These are phyloP conservation scores for Leccinum subtestaceum DNA, from an alignment of 768 basidiomycete species.

Conservation along the genomic window DNA sequence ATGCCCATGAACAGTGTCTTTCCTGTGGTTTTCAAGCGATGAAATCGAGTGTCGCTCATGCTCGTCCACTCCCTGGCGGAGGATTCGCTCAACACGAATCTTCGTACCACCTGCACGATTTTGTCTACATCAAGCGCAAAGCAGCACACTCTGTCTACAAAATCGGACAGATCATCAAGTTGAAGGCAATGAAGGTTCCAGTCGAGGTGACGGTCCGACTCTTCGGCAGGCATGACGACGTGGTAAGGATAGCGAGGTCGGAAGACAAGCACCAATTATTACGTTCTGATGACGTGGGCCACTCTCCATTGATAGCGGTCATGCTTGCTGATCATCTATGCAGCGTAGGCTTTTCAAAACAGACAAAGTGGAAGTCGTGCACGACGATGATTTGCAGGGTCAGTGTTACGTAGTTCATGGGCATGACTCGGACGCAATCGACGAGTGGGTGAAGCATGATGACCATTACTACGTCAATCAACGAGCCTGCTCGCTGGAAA, in stretches of 20 bases:
- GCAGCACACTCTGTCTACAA: slow-evolving; percentile 33
- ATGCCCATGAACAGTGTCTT: slow-evolving; percentile 43
- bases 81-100: slow-evolving; percentile 43
- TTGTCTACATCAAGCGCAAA: slow-evolving; percentile 51
- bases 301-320: not conserved
- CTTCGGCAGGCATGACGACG: slow-evolving; percentile 48
- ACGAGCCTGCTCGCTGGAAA: slow-evolving; percentile 18
- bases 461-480: slow-evolving; percentile 60
- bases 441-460: slow-evolving; percentile 45
- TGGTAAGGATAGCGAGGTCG: slow-evolving; percentile 23
- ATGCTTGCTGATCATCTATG: slow-evolving; percentile 10
- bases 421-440: slow-evolving; percentile 29
- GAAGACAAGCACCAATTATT: slow-evolving; percentile 16
- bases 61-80: slow-evolving; percentile 29
- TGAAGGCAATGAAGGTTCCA: slow-evolving; percentile 30
- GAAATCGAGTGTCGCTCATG: slow-evolving; percentile 19
- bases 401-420: slow-evolving; percentile 48
- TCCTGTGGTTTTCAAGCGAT: slow-evolving; percentile 43
- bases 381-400: slow-evolving; percentile 48
- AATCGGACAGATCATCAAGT: slow-evolving; percentile 54
- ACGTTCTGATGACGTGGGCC: slow-evolving; percentile 44
- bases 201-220: slow-evolving; percentile 37
- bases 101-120: slow-evolving; percentile 58
- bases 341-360: slow-evolving; percentile 44
- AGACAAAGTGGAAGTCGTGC: slow-evolving; percentile 19